Conservation (phyloP, 768 basidiomycete genomes). For the Phaffia tasmanica region DNA sequence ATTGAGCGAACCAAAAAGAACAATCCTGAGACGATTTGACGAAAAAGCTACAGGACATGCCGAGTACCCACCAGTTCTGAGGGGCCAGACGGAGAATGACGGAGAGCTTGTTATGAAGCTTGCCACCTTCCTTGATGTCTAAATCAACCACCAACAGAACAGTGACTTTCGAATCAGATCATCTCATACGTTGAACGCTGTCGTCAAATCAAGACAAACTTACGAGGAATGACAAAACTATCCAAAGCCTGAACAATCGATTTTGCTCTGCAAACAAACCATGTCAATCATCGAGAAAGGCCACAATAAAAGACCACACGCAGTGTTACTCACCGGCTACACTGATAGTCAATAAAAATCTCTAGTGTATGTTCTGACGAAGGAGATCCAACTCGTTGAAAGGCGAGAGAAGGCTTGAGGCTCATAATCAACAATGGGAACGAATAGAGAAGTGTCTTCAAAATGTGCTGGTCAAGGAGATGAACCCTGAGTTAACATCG, state of each 20-base stretch:
- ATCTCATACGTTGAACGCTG: too few relatives aligned
- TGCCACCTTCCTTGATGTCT: slow-evolving; percentile 1
- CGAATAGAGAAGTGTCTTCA: too few relatives aligned
- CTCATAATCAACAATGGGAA: too few relatives aligned
- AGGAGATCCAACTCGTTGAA: slow-evolving; percentile 13
- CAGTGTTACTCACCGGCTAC: not conserved
- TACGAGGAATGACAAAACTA: slow-evolving; percentile 5
- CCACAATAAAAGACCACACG: too few relatives aligned
- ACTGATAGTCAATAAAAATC: slow-evolving; percentile 10
- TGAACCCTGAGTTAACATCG: too few relatives aligned
- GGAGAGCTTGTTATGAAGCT: slow-evolving; percentile 3
- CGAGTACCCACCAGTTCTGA: slow-evolving; percentile 15
- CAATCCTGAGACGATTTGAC: too few relatives aligned
- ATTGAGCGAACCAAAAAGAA: too few relatives aligned
- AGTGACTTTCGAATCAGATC: too few relatives aligned
- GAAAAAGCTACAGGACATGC: not conserved
- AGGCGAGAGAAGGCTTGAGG: slow-evolving; percentile 11
- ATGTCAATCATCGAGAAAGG: too few relatives aligned
- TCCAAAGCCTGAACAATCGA: not conserved
- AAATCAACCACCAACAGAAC: not conserved
- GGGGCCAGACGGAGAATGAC: slow-evolving; percentile 5
- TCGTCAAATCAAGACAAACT: not conserved
- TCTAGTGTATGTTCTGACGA: not conserved
- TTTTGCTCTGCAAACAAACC: too few relatives aligned
- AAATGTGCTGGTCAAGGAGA: too few relatives aligned